Conservation (phyloP, 257 asterid genomes). For the Agastache rugosa region DNA sequence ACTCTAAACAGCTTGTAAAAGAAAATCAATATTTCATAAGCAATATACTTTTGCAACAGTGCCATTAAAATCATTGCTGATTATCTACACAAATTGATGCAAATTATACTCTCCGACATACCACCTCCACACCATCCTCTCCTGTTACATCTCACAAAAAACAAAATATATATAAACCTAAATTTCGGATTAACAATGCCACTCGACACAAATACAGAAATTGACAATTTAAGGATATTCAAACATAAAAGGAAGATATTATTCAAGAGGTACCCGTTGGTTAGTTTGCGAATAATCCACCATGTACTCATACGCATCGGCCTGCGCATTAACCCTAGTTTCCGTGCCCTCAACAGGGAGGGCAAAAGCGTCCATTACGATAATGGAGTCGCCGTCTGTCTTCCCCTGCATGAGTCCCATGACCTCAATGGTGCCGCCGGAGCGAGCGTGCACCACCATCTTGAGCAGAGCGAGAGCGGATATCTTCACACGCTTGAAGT, state of each 20-base stretch:
- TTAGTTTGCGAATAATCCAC: slow-evolving; percentile 87
- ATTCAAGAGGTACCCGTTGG: background rate
- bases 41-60: background rate
- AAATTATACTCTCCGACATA: background rate
- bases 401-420: slow-evolving; percentile 99
- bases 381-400: slow-evolving; percentile 90
- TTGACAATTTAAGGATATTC: background rate
- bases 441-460: slow-evolving; percentile 99
- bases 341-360: slow-evolving; percentile 99
- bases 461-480: slow-evolving; percentile 98
- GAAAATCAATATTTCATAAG: background rate
- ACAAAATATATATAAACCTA: background rate
- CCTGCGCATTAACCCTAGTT: slow-evolving; percentile 99
- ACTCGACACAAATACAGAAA: background rate
- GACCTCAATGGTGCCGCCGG: slow-evolving; percentile 96
- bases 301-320: slow-evolving; percentile 98
- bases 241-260: background rate
- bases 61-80: background rate
- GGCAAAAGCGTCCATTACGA: slow-evolving; percentile 99
- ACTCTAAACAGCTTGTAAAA: background rate
- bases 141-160: background rate
- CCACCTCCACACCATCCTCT: background rate
- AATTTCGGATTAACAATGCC: background rate
- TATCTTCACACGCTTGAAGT: slow-evolving; percentile 92
- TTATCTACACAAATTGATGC: background rate